Conservation (phyloP, 768 basidiomycete genomes). For the Suillus subalutaceus region DNA sequence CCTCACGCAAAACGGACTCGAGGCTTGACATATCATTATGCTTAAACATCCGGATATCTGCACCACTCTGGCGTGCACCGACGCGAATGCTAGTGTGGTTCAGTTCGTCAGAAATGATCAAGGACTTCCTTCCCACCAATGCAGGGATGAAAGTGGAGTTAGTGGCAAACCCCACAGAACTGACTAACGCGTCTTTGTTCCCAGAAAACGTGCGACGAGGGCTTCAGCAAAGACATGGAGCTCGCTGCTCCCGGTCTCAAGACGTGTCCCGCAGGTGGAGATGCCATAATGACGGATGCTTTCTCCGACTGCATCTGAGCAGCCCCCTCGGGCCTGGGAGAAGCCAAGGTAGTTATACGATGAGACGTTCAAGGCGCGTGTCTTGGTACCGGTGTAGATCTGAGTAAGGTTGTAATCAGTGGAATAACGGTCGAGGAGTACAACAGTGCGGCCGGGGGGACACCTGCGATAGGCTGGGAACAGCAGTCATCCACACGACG, state of each 20-base stretch:
- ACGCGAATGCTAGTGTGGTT: conserved; percentile 97
- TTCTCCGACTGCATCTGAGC: conserved; percentile 93
- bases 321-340: conserved; percentile 89
- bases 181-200: conserved; percentile 85
- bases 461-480: conserved; percentile 88
- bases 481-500: conserved; percentile 95
- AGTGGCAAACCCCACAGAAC: conserved; percentile 96
- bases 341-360: conserved; percentile 99
- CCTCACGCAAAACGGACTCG: conserved; percentile 82
- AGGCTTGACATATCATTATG: conserved; percentile 91
- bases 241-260: conserved; percentile 85
- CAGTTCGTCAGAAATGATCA: conserved; percentile 96
- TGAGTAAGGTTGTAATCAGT: conserved; percentile 81
- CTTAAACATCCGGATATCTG: conserved; percentile 91
- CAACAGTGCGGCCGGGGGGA: conserved; percentile 93
- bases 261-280: conserved; percentile 71
- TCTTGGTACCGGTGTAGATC: conserved; percentile 73
- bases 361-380: conserved; percentile 93
- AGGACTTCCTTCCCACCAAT: conserved; percentile 83
- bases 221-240: conserved; percentile 81
- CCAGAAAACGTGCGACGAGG: conserved; percentile 88
- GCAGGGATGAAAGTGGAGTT: conserved; percentile 95
- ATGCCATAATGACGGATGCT: conserved; percentile 81
- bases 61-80: conserved; percentile 88
- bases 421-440: conserved; percentile 82